Evolutionary conservation across 768 basidiomycete genomes (phyloP), one percentile per base, ranked within the genome.

Genomic region (Sporobolomyces phaffii): DNA sequence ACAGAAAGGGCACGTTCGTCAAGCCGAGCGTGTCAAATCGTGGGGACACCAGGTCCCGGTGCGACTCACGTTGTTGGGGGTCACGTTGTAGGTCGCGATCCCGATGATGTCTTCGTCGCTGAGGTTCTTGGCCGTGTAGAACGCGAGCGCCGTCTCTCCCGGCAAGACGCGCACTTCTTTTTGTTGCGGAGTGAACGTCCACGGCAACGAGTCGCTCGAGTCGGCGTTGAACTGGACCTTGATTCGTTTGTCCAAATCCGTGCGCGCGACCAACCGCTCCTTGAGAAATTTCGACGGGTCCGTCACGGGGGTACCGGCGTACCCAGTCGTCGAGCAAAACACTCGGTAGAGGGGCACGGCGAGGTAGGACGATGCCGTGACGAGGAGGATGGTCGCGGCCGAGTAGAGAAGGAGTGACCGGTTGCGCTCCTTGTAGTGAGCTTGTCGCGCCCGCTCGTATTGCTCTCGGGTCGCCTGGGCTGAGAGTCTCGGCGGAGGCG

Each of bases 11-110:
- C 40, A n/a, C n/a, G n/a, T n/a, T n/a, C n/a, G n/a, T n/a, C n/a
- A n/a, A n/a, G n/a, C n/a, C n/a, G n/a, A n/a, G n/a, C n/a, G 24
- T 17, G 38, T 38, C 38, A 18, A 66, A n/a, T n/a, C n/a, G n/a
- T n/a, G n/a, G n/a, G n/a, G n/a, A n/a, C n/a, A n/a, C n/a, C n/a
- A n/a, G n/a, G n/a, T n/a, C n/a, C n/a, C n/a, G n/a, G n/a, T n/a
- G n/a, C n/a, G n/a, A n/a, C 87, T 50, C 75, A 96, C 94, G 77
- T 93, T 84, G 76, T 91, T 90, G n/a, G 96, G 96, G 0, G 93
- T 94, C 68, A 97, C 94, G 78, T 98, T 99, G 77, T 99, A 99
- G 8, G 96, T 98, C 38, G 93, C 94, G 77, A 99, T 98, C 2
- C 96, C 96, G 74, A 99, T 93, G 59, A 99, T 84, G 76, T 98